Base-by-base conservation (phyloP, 208 protist genomes). In the Porcisia hertigi region DNA sequence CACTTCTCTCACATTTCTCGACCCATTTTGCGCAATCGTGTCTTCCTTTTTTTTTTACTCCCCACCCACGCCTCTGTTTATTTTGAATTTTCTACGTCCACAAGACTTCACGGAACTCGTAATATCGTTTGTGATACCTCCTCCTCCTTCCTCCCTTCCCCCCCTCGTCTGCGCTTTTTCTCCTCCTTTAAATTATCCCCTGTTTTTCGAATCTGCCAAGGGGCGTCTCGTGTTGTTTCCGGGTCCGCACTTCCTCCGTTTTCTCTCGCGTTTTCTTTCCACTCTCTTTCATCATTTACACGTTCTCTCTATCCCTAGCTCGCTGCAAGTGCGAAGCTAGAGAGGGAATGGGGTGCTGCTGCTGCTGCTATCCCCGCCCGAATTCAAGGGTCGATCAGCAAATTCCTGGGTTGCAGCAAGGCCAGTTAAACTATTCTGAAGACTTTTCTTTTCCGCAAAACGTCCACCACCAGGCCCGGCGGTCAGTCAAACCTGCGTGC, bases 271-370 rank as follows among this genome's bases (percentile, higher is more conserved):
- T 62, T 43, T 49, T 30, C 0, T 16, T 9, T 41, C n/a, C 23
- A 11, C 23, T 6, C 63, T 52, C 63, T 3, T 34, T 2, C 57
- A 23, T 30, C 57, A 20, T 60, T 23, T 12, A 5, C 25, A 30
- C 23, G 57, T 1, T 12, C 7, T 30, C 7, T 60, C 20, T 23
- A 25, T 52, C 14, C 14, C 30, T 36, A 47, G 6, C 65, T n/a
- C n/a, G 20, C 30, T 62, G 23, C 18, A 16, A 60, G 30, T 16
- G 43, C 34, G 20, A n/a, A 25, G 11, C 30, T 30, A 30, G 7
- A 58, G 67, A 53, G 59, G 55, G 59, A 67, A 75, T 43, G 59
- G 52, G 49, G 2, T 76, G 77, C 65, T 86, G 85, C 76, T 80
- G 75, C n/a, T 78, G 34, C 52, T 58, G 34, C 25, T 5, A 36